phyloP scores from a whole-genome alignment of 2,329 filamentous ascomycete species.

The Diaporthe longicolla region DNA sequence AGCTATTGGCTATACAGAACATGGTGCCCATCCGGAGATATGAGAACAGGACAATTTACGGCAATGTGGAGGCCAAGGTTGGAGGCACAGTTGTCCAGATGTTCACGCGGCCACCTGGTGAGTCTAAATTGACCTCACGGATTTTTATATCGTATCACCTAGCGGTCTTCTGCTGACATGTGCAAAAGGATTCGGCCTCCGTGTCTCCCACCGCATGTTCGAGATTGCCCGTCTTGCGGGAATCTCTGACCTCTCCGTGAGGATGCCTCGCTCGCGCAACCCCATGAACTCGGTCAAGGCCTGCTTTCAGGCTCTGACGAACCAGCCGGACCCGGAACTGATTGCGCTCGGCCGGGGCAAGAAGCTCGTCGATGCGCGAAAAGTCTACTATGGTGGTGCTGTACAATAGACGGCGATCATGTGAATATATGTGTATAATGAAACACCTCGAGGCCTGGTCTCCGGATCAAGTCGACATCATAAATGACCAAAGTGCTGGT shows the following conservation, averaged over 20 bases:
- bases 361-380: constrained; percentile 96
- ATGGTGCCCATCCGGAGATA: constrained; percentile 94
- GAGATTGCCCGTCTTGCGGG: constrained; percentile 92
- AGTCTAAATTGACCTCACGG: constrained; percentile 49
- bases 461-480: not conserved
- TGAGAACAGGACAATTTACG: constrained; percentile 92
- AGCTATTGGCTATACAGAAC: constrained; percentile 87
- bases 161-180: constrained; percentile 23
- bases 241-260: constrained; percentile 87
- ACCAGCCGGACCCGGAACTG: constrained; percentile 89
- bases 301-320: constrained; percentile 83
- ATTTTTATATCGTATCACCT: not conserved
- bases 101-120: constrained; percentile 89
- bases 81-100: constrained; percentile 89
- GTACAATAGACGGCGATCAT: constrained; percentile 65
- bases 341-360: constrained; percentile 90
- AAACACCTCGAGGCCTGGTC: not conserved
- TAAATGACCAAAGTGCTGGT: not conserved
- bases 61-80: constrained; percentile 85
- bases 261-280: constrained; percentile 88
- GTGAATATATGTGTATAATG: constrained; percentile 42
- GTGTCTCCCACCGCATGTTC: constrained; percentile 91
- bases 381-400: constrained; percentile 94
- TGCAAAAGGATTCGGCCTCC: constrained; percentile 86
- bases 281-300: constrained; percentile 99